Evolutionary conservation across 2,329 filamentous ascomycete species (phyloP).

Genomic region (Cladophialophora psammophila): DNA sequence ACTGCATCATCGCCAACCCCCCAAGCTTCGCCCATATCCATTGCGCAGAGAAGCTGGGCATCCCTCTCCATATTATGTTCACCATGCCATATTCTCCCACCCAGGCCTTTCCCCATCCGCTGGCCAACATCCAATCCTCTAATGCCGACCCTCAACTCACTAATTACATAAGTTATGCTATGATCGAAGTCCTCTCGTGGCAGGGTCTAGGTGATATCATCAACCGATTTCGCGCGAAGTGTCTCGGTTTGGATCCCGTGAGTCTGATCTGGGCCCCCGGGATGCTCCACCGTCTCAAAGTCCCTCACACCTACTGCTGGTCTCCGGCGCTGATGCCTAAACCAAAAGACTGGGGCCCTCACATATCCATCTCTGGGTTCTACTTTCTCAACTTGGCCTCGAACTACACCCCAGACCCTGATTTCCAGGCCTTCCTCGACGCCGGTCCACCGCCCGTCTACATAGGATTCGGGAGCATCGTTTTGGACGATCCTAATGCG

Average conservation of each 20-base stretch:
- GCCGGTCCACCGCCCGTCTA: constrained; percentile 77
- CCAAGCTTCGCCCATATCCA: constrained; percentile 80
- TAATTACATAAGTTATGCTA: constrained; percentile 81
- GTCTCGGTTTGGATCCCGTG: constrained; percentile 78
- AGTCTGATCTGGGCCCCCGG: constrained; percentile 74
- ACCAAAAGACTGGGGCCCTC: constrained; percentile 74
- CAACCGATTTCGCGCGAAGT: constrained; percentile 80
- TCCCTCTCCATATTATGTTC: constrained; percentile 87
- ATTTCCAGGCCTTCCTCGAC: constrained; percentile 70
- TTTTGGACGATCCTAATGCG: constrained; percentile 75
- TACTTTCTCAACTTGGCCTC: constrained; percentile 74
- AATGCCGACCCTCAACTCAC: constrained; percentile 76
- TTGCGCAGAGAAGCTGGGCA: constrained; percentile 78
- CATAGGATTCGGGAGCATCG: constrained; percentile 84
- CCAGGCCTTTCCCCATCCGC: constrained; percentile 81
- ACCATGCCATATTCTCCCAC: constrained; percentile 95
- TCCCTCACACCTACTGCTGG: constrained; percentile 94
- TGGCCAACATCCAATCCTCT: constrained; percentile 79
- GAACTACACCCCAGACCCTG: constrained; percentile 69
- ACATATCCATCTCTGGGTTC: constrained; percentile 78
- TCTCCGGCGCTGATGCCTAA: constrained; percentile 79
- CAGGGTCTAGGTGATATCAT: constrained; percentile 90
- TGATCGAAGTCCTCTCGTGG: constrained; percentile 93
- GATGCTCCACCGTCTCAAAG: constrained; percentile 74
- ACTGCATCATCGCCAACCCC: constrained; percentile 87